These are phyloP conservation scores for Metschnikowia bowlesiae DNA, from an alignment of 805 yeast species.

Conservation along the genomic window DNA sequence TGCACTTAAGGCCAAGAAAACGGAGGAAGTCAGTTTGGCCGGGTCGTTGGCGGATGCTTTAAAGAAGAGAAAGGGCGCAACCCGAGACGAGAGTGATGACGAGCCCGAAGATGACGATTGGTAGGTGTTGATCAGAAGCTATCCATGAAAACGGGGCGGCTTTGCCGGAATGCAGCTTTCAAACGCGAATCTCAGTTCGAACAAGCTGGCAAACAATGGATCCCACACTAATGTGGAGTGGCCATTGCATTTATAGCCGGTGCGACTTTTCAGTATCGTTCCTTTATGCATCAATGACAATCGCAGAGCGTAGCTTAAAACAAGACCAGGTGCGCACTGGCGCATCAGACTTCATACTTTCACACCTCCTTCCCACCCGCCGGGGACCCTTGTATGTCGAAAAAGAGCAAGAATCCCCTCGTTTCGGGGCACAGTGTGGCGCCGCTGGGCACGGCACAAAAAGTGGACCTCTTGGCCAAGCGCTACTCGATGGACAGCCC, in stretches of 20 bases:
- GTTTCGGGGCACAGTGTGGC: slow-evolving; percentile 13
- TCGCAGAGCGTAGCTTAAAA: background rate
- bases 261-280: no score
- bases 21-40: slow-evolving; percentile 59
- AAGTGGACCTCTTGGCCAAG: slow-evolving; percentile 33
- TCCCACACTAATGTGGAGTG: no score
- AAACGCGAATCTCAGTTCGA: background rate
- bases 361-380: background rate
- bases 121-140: background rate
- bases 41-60: slow-evolving; percentile 89
- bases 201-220: background rate
- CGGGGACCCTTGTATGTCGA: slow-evolving; percentile 6
- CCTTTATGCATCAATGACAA: background rate
- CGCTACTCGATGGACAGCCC: slow-evolving; percentile 37
- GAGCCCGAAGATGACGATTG: slow-evolving; percentile 57
- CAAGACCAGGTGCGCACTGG: background rate
- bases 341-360: background rate
- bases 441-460: slow-evolving; percentile 18
- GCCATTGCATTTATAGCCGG: no score
- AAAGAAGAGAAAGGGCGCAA: slow-evolving; percentile 63
- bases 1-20: slow-evolving; percentile 60
- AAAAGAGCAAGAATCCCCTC: slow-evolving; percentile 14
- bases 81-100: slow-evolving; percentile 65
- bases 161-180: no score
- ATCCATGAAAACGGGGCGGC: no score